Percentiles rank a stretch among this genome's conserved stretches.
Conservation (phyloP, 2,329 filamentous ascomycete genomes). For the Aspergillus fumigatiaffinis region DNA sequence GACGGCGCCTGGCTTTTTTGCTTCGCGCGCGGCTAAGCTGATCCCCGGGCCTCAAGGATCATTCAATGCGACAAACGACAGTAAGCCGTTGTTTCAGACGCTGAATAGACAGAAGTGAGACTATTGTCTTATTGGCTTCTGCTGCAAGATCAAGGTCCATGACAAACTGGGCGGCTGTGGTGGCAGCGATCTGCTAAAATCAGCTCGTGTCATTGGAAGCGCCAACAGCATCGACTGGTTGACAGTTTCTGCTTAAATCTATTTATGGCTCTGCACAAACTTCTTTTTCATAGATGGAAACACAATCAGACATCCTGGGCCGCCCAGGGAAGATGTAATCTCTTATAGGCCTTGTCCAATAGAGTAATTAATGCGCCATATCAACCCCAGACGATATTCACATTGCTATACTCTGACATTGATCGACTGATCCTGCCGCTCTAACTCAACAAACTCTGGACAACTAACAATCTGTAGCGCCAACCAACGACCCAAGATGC, state of each 20-base stretch:
- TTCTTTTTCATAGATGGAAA: background rate
- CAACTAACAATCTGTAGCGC: background rate
- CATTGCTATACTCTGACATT: background rate
- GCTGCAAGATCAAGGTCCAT: background rate
- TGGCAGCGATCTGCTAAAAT: background rate
- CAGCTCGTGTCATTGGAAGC: background rate
- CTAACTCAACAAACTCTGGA: background rate
- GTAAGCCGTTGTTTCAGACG: background rate
- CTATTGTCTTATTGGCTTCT: background rate
- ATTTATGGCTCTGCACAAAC: background rate
- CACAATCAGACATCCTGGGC: background rate
- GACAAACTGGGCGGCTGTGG: background rate
- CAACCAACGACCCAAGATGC: background rate
- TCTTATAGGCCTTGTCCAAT: background rate
- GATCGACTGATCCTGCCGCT: background rate
- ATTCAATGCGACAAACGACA: background rate
- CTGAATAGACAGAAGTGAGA: background rate
- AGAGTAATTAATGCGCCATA: background rate
- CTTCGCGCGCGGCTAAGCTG: background rate
- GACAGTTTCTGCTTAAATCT: background rate
- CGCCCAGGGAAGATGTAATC: background rate
- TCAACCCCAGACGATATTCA: background rate
- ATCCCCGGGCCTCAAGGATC: background rate
- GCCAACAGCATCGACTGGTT: background rate
- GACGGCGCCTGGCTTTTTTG: background rate